phyloP scores from a whole-genome alignment of 495 filamentous ascomycete species.

The Hypoxylon lienhwacheense region DNA sequence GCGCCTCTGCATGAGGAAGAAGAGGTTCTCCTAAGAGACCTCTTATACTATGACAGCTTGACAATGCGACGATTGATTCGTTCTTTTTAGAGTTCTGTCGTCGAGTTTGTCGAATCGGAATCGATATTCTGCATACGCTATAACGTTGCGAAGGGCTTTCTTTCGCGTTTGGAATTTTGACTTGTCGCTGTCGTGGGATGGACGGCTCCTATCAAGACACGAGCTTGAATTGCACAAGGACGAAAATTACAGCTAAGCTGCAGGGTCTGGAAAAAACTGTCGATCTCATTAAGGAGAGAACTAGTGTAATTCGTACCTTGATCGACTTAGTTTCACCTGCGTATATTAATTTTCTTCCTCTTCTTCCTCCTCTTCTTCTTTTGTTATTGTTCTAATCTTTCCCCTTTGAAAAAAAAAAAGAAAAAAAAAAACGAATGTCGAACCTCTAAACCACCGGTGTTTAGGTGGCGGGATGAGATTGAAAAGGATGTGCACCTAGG shows the following conservation, averaged over 20 bases:
- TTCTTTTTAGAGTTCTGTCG: conserved; percentile 19
- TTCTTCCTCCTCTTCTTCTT: not conserved
- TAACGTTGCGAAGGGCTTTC: conserved; percentile 8
- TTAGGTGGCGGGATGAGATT: conserved; percentile 1
- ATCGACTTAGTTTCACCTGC: conserved; percentile 1
- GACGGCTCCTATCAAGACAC: conserved; percentile 19
- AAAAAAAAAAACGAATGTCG: conserved; percentile 37
- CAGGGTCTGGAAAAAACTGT: conserved; percentile 20
- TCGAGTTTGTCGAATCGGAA: conserved; percentile 8
- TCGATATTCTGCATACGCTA: conserved; percentile 13
- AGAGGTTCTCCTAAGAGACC: conserved; percentile 41
- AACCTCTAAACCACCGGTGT: conserved; percentile 12
- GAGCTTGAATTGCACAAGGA: conserved; percentile 21
- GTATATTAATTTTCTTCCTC: not conserved
- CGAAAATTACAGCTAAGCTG: conserved; percentile 12
- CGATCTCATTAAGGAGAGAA: conserved; percentile 31
- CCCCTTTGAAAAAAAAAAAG: too few relatives aligned
- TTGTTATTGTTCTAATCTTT: too few relatives aligned
- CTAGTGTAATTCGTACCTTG: conserved; percentile 16
- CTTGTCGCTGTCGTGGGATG: conserved; percentile 3
- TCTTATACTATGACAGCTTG: conserved; percentile 26
- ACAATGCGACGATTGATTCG: conserved; percentile 10
- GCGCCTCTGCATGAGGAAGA: conserved; percentile 51
- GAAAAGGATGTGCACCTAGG: conserved; percentile 30
- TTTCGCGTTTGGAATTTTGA: conserved; percentile 4